Base-by-base conservation (phyloP, 169 alveolate genomes). In the Cryptosporidium viatorum region DNA sequence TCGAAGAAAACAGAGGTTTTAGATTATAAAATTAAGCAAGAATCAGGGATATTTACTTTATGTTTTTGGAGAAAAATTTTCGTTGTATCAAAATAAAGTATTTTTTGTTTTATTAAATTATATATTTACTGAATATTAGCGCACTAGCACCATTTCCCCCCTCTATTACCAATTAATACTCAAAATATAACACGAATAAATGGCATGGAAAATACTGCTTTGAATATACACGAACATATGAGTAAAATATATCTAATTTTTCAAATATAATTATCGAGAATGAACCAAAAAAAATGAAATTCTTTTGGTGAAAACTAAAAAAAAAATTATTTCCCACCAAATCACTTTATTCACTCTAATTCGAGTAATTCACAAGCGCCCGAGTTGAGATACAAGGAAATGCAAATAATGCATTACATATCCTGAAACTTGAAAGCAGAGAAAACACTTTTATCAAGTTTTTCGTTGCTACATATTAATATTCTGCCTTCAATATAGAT, bases 291-390 rank as follows among this genome's bases (percentile, higher is more conserved):
- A 48, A 16, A 23, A 48, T 48, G n/a, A 3, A 14, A 14, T 48
- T 48, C 5, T 14, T 1, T 1, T 3, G 14, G 10, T 48, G 5
- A 7, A 48, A 48, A 18, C 23, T 16, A 48, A 48, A 18, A 48
- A 48, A 48, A 16, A n/a, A n/a, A n/a, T 51, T n/a, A 51, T 55
- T 55, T 21, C 67, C 67, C 67, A 65, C 31, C 4, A 35, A n/a
- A 35, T 21, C 2, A 21, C 23, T 39, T 43, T 41, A 18, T 41
- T 21, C 55, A 37, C 86, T 73, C 86, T 55, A 52, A 52, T 73
- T 73, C 86, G 86, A 73, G 86, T 73, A 73, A 73, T 73, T n/a
- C 33, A 73, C 86, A 73, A 73, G 86, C 86, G 86, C 86, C 70
- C 86, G 86, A 73, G 69, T 29, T 50, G 70, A 51, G 85, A 71